Percentiles rank a stretch among this genome's conserved stretches.
Evolutionary conservation across 1,139 yeast species (phyloP).

Genomic region (Blastobotrys capitulatus): DNA sequence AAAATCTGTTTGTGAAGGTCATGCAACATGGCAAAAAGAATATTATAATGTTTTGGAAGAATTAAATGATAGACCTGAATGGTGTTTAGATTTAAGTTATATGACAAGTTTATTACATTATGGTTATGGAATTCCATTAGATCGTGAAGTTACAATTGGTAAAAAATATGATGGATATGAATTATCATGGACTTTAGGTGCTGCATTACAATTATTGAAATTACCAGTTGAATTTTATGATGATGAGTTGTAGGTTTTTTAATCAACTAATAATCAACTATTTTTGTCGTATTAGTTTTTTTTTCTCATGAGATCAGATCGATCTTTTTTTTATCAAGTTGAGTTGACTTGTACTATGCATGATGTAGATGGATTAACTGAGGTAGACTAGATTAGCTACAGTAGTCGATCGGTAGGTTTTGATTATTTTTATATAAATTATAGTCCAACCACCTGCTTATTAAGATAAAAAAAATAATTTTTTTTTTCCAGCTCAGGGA

Average conservation of each 20-base stretch:
- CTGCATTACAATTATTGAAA: constrained; percentile 72
- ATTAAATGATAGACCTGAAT: constrained; percentile 69
- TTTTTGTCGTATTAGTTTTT: too few species aligned
- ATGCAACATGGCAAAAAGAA: constrained; percentile 57
- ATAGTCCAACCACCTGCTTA: too few species aligned
- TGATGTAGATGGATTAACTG: too few species aligned
- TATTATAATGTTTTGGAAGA: constrained; percentile 53
- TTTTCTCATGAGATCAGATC: too few species aligned
- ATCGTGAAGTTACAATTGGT: constrained; percentile 79
- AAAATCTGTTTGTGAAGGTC: constrained; percentile 74
- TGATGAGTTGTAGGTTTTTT: neutral
- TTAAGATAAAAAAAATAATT: too few species aligned
- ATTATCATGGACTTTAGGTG: constrained; percentile 94
- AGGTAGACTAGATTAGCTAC: too few species aligned
- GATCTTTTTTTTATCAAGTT: too few species aligned
- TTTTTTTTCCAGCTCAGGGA: neutral
- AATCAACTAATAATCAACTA: neutral
- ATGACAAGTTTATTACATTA: constrained; percentile 80
- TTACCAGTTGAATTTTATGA: constrained; percentile 8
- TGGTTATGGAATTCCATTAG: constrained; percentile 87
- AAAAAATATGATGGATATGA: constrained; percentile 75
- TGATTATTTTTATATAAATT: too few species aligned
- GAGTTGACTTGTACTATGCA: too few species aligned
- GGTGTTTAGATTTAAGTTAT: constrained; percentile 85
- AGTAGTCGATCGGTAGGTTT: too few species aligned